These are phyloP conservation scores for Botrytis galanthina DNA, from an alignment of 2,329 filamentous ascomycete genomes.

Conservation along the genomic window DNA sequence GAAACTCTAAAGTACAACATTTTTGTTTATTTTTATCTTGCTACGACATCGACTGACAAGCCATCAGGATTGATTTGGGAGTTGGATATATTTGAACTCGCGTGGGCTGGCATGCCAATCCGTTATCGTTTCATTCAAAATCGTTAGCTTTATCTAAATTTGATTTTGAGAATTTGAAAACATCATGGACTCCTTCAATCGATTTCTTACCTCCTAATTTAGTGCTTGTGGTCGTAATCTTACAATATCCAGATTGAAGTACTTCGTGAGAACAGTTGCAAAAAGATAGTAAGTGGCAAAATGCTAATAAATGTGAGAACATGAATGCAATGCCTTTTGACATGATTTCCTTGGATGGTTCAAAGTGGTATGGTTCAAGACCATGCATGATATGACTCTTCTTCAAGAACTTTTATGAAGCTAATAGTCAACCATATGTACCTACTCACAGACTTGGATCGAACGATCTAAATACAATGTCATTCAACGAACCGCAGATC, in stretches of 20 bases:
- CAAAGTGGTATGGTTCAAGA: background rate
- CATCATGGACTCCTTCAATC: background rate
- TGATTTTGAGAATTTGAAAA: background rate
- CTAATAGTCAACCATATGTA: background rate
- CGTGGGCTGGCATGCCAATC: background rate
- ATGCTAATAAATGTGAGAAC: fast-evolving
- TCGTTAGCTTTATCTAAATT: background rate
- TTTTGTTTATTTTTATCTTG: background rate
- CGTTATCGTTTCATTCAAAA: background rate
- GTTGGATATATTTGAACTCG: background rate
- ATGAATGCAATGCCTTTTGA: background rate
- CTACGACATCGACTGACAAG: background rate
- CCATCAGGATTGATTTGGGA: background rate
- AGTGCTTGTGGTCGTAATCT: background rate
- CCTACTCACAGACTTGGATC: background rate
- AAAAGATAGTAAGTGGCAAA: background rate
- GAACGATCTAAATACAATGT: background rate
- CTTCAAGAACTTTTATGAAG: background rate
- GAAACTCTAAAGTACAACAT: background rate
- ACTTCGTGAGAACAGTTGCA: background rate
- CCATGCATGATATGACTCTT: background rate
- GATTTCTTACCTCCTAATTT: background rate
- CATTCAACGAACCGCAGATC: fast-evolving
- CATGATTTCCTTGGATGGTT: background rate
- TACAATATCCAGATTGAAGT: background rate